Base-by-base conservation (phyloP, 495 filamentous ascomycete species). In the Amniculicola lignicola region DNA sequence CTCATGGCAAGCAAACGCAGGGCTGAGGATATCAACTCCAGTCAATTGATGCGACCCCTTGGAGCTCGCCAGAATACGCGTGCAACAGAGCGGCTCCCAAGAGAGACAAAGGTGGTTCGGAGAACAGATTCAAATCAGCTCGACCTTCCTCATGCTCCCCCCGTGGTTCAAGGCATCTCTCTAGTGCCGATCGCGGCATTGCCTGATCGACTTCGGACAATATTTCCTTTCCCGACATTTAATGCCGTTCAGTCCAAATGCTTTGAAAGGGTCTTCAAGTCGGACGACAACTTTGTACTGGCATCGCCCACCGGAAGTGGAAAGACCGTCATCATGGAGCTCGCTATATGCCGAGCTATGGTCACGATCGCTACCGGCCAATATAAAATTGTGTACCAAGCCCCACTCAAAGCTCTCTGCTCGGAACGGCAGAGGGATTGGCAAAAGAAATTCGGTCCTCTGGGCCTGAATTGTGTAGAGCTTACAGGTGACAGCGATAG, bases 341-440 rank as follows among this genome's bases (percentile, higher is more conserved):
- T 98, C 19, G 92, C 93, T 2, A 92, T 98, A 44, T 96, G 90
- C 72, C 82, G 82, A 57, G 73, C 95, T 5, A 77, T 88, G 10
- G 77, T 79, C 36, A 74, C 69, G 12, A 73, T 82, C 45, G 77
- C 77, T 43, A 82, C 78, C 44, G 82, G 85, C 46, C 79, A 84
- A 29, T 94, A 85, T 79, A 97, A 97, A 73, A 86, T 96, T 51
- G 81, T 98, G 7, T 98, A 98, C 59, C 89, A 93, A 73, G 93
- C 93, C 6, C 93, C 93, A 0, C 96, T 89, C 0, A 97, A 96
- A 59, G 87, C 93, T 1, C 80, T 98, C 2, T 98, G 93, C 62
- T 79, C 88, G 0, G 93, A 98, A 69, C 75, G 88, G 38, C 78
- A 79, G 18, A 75, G 82, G 29, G 93, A 98, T 60, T 98, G 93